Percentiles rank a stretch among this genome's conserved stretches.
Conservation (phyloP, 352 stramenopile genomes). For the Phytophthora palmivora region DNA sequence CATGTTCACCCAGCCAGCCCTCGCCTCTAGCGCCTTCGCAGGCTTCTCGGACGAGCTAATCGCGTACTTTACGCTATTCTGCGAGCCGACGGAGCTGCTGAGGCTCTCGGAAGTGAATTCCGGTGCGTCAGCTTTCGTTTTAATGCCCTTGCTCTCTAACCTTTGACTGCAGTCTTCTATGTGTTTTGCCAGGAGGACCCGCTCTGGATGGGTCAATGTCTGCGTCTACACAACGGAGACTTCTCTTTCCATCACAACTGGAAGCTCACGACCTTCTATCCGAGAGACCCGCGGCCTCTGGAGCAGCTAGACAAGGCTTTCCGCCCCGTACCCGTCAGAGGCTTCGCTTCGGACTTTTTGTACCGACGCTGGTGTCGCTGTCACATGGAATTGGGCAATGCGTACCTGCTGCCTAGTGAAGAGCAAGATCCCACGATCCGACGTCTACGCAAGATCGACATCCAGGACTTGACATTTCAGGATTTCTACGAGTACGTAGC, state of each 20-base stretch:
- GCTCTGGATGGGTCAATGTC: constrained; percentile 85
- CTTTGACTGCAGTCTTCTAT: constrained; percentile 66
- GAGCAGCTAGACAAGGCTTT: constrained; percentile 33
- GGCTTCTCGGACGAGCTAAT: constrained; percentile 81
- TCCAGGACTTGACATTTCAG: constrained; percentile 64
- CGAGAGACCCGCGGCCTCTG: constrained; percentile 47
- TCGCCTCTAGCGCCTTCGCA: constrained; percentile 63
- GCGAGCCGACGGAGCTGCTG: constrained; percentile 66
- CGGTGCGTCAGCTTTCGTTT: constrained; percentile 37
- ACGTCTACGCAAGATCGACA: constrained; percentile 62
- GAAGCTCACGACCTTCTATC: constrained; percentile 86
- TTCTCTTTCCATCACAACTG: constrained; percentile 74
- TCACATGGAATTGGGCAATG: constrained; percentile 73
- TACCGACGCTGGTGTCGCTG: constrained; percentile 87
- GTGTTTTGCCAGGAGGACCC: constrained; percentile 83
- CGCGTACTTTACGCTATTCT: constrained; percentile 82
- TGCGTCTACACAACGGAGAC: constrained; percentile 70
- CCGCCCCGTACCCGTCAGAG: constrained; percentile 23
- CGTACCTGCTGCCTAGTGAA: constrained; percentile 53
- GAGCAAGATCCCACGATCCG: constrained; percentile 54
- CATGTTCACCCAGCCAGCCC: constrained; percentile 67
- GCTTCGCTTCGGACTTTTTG: constrained; percentile 83
- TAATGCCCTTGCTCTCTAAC: neutral
- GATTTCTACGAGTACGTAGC: constrained; percentile 75
- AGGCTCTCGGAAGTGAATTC: constrained; percentile 72